Evolutionary conservation across 129 eudicot genomes (phyloP).

Genomic region (Glebionis coronaria): DNA sequence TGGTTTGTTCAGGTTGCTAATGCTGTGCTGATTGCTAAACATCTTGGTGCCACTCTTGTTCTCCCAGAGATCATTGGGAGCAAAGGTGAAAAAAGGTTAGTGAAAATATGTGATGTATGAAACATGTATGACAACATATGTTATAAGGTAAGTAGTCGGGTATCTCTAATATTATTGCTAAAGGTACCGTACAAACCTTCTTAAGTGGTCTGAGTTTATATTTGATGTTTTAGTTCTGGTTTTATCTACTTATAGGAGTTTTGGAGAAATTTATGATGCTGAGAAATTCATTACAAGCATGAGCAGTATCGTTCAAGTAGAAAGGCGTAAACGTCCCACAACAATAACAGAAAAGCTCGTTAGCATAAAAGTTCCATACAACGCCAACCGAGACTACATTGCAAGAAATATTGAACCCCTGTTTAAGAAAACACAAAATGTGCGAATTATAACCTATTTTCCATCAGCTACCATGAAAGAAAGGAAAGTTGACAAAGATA

Average conservation of each 20-base stretch:
- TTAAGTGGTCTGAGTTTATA: too few relatives aligned
- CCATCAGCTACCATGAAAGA: constrained; percentile 31
- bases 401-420: constrained; percentile 44
- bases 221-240: not conserved
- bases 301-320: constrained; percentile 52
- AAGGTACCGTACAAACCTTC: too few relatives aligned
- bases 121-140: too few relatives aligned
- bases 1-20: constrained; percentile 54
- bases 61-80: constrained; percentile 63
- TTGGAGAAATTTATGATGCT: constrained; percentile 58
- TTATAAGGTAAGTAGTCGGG: too few relatives aligned
- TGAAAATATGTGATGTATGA: not conserved
- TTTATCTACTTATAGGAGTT: constrained; percentile 38
- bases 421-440: constrained; percentile 30
- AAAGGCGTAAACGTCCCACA: constrained; percentile 33
- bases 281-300: constrained; percentile 51
- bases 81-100: constrained; percentile 60
- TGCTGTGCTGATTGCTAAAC: constrained; percentile 59
- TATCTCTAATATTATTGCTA: too few relatives aligned
- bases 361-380: constrained; percentile 53
- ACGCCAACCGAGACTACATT: constrained; percentile 47
- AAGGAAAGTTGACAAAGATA: constrained; percentile 20
- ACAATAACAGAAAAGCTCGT: constrained; percentile 23
- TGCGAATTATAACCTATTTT: constrained; percentile 46
- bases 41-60: constrained; percentile 74